Evolutionary conservation across 805 yeast genomes (phyloP).

Genomic region (Candida caryicola): DNA sequence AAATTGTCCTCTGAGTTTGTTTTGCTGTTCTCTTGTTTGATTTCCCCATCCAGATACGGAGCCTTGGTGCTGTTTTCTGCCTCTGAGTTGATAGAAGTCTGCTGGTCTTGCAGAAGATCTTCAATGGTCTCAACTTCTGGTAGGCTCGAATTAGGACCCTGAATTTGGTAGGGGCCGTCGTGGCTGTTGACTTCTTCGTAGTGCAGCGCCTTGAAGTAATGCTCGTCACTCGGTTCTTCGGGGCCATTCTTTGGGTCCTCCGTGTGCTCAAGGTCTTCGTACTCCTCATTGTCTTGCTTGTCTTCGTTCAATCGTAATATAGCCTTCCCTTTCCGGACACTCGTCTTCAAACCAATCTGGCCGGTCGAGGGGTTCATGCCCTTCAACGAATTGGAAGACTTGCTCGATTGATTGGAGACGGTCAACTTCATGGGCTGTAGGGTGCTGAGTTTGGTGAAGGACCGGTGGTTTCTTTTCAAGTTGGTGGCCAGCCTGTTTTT

Average conservation of each 20-base stretch:
- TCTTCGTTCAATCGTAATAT: conserved; percentile 40
- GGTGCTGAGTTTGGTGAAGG: conserved; percentile 34
- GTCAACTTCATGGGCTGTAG: conserved; percentile 39
- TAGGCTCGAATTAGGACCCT: background rate
- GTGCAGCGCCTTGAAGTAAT: background rate
- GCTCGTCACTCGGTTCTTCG: conserved; percentile 1
- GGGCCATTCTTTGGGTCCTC: conserved; percentile 9
- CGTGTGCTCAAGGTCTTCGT: conserved; percentile 28
- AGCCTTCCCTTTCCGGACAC: conserved; percentile 37
- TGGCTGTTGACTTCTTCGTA: background rate
- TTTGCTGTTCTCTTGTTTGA: background rate
- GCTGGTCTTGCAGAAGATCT: background rate
- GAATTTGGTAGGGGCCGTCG: background rate
- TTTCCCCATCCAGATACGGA: background rate
- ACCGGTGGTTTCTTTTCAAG: conserved; percentile 33
- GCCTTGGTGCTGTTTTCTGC: background rate
- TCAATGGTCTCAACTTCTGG: conserved; percentile 3
- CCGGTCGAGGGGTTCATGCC: conserved; percentile 17
- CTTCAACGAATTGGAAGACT: conserved; percentile 34
- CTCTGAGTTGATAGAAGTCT: background rate
- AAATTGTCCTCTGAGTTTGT: background rate
- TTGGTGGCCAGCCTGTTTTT: conserved; percentile 20
- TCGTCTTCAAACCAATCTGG: conserved; percentile 32
- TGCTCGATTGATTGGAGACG: conserved; percentile 25
- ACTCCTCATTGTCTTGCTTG: conserved; percentile 28